Evolutionary conservation across 805 yeast species (phyloP).

Genomic region (Saccharomyces jurei): DNA sequence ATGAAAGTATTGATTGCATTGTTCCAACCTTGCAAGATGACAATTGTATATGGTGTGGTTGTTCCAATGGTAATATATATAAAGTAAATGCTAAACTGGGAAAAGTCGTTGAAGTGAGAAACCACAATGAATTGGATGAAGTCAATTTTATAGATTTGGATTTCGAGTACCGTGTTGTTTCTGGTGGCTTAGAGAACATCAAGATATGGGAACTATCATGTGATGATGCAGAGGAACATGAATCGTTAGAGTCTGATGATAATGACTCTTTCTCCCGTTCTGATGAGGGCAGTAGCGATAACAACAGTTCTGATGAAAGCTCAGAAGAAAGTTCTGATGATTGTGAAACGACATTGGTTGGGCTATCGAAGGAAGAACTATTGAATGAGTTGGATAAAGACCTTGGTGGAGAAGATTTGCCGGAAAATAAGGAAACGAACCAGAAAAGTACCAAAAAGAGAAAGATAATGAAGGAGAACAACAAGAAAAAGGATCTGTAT

Average conservation of each 20-base stretch:
- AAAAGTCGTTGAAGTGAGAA: slow-evolving; percentile 53
- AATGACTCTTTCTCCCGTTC: slow-evolving; percentile 6
- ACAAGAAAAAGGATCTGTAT: slow-evolving; percentile 28
- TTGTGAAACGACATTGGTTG: slow-evolving; percentile 13
- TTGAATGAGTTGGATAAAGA: slow-evolving; percentile 29
- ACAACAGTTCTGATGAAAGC: slow-evolving; percentile 17
- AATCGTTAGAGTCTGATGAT: slow-evolving; percentile 9
- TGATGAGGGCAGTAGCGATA: slow-evolving; percentile 5
- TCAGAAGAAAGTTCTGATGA: slow-evolving; percentile 22
- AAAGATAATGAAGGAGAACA: slow-evolving; percentile 15
- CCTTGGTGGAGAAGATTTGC: slow-evolving; percentile 7
- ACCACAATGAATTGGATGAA: slow-evolving; percentile 66
- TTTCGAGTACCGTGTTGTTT: slow-evolving; percentile 65
- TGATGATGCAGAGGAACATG: slow-evolving; percentile 27
- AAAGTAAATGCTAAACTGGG: slow-evolving; percentile 61
- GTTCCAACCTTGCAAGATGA: slow-evolving; percentile 42
- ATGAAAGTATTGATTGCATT: slow-evolving; percentile 67
- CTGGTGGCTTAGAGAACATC: slow-evolving; percentile 76
- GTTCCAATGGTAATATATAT: slow-evolving; percentile 65
- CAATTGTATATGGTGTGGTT: slow-evolving; percentile 66
- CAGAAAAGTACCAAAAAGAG: slow-evolving; percentile 2
- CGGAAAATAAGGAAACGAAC: slow-evolving; percentile 2
- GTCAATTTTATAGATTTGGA: slow-evolving; percentile 73
- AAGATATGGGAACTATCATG: slow-evolving; percentile 59
- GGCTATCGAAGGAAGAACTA: slow-evolving; percentile 25